Evolutionary conservation across 139 green algal species (phyloP).

Genomic region (Chlorella sp.): DNA sequence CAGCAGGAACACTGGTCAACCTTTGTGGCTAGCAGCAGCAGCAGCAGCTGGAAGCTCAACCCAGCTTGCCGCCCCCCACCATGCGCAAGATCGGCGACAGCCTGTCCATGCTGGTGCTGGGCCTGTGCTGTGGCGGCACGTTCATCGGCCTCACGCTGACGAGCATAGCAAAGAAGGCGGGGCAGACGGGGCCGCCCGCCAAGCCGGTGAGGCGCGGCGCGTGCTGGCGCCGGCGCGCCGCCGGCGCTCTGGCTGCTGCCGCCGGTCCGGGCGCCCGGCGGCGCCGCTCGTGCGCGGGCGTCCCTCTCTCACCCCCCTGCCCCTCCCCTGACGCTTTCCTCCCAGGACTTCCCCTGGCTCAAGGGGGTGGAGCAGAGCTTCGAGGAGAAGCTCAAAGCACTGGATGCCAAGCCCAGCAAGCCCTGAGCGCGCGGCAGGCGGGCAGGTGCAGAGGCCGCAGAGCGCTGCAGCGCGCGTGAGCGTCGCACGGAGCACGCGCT

Average conservation of each 20-base stretch:
- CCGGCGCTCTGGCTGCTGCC: too few relatives aligned
- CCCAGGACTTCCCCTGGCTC: conserved; percentile 27
- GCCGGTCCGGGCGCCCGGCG: background rate
- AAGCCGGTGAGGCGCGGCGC: too few relatives aligned
- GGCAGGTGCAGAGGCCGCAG: too few relatives aligned
- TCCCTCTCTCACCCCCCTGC: background rate
- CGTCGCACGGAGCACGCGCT: too few relatives aligned
- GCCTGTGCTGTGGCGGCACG: conserved; percentile 26
- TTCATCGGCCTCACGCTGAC: conserved; percentile 37
- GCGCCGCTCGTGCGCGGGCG: background rate
- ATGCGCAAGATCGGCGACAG: conserved; percentile 21
- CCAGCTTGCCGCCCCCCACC: background rate
- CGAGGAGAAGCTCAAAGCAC: conserved; percentile 3
- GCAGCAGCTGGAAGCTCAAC: background rate
- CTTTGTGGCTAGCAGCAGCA: background rate
- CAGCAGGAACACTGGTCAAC: background rate
- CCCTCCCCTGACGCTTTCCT: background rate
- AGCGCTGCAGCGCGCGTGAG: too few relatives aligned
- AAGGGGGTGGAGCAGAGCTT: background rate
- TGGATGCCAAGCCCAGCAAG: too few relatives aligned
- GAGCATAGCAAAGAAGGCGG: conserved; percentile 13
- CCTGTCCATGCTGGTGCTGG: conserved; percentile 25
- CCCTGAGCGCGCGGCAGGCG: too few relatives aligned
- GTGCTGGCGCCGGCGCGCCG: too few relatives aligned
- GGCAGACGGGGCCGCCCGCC: background rate